Evolutionary conservation across 2,329 filamentous ascomycete genomes (phyloP).

Genomic region (Sordariomycetes sp.): DNA sequence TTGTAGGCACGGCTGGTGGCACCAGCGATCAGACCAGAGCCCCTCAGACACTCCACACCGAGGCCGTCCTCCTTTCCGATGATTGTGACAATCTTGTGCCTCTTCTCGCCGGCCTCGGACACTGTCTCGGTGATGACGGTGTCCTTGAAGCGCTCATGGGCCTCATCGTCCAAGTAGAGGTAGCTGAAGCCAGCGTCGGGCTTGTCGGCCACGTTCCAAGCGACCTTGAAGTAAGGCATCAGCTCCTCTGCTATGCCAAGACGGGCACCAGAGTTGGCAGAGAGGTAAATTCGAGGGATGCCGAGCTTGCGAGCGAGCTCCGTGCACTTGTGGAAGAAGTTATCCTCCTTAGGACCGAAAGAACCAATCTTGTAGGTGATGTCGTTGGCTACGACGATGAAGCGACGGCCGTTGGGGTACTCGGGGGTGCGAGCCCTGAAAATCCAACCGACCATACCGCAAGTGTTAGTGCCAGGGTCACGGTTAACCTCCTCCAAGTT

Average conservation of each 20-base stretch:
- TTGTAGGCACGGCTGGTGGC: conserved; percentile 95
- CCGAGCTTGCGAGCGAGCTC: conserved; percentile 89
- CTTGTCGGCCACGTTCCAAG: conserved; percentile 79
- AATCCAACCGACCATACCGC: conserved; percentile 98
- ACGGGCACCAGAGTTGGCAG: conserved; percentile 96
- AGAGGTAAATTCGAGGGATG: conserved; percentile 94
- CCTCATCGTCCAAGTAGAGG: conserved; percentile 81
- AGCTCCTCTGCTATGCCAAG: conserved; percentile 95
- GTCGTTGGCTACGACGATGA: conserved; percentile 96
- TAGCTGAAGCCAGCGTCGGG: conserved; percentile 94
- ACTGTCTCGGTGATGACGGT: conserved; percentile 71
- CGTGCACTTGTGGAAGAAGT: conserved; percentile 98
- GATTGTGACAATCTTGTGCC: conserved; percentile 90
- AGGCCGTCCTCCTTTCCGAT: conserved; percentile 91
- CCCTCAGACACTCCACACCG: conserved; percentile 93
- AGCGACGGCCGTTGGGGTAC: conserved; percentile 84
- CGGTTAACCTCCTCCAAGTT: conserved; percentile 88
- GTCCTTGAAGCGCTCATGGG: conserved; percentile 80
- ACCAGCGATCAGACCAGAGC: conserved; percentile 95
- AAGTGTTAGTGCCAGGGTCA: conserved; percentile 88
- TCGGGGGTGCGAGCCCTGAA: conserved; percentile 92
- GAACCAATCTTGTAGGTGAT: conserved; percentile 99
- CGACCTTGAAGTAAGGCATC: conserved; percentile 93
- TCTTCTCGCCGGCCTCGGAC: conserved; percentile 76
- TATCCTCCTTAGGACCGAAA: conserved; percentile 92